A percentile compares a stretch with the other conserved stretches of the same genome.
These are phyloP conservation scores for Dimocarpus longan DNA, from an alignment of 345 rosid species.

Conservation along the genomic window DNA sequence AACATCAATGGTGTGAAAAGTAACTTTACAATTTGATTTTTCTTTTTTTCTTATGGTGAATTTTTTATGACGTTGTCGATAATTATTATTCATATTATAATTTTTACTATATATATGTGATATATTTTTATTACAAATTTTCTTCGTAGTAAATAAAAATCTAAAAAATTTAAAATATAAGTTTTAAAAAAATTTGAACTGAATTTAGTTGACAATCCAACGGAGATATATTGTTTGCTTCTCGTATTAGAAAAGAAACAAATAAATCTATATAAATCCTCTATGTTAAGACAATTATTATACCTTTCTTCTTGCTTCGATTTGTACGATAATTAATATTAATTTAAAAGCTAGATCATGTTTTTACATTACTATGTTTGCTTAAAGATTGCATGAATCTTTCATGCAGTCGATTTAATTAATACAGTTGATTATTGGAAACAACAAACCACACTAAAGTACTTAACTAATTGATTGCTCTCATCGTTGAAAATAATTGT, in stretches of 20 bases:
- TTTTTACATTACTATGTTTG: neutral
- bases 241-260: neutral
- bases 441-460: neutral
- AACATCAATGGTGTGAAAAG: neutral
- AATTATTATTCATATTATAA: too few relatives aligned
- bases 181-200: too few relatives aligned
- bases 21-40: too few relatives aligned
- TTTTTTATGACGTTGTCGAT: too few relatives aligned
- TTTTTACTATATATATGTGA: too few relatives aligned
- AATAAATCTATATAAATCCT: neutral
- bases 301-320: conserved; percentile 14
- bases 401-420: neutral
- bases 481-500: neutral
- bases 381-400: too few relatives aligned
- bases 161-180: too few relatives aligned
- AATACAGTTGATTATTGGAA: neutral
- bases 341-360: neutral
- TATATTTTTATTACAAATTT: too few relatives aligned
- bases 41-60: too few relatives aligned
- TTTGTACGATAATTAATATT: neutral
- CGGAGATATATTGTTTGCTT: neutral
- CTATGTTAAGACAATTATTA: neutral
- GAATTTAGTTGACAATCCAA: neutral
- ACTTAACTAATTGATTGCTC: neutral
- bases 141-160: too few relatives aligned